Conservation (phyloP, 306 rosid genomes). For the Adenanthera pavonina region DNA sequence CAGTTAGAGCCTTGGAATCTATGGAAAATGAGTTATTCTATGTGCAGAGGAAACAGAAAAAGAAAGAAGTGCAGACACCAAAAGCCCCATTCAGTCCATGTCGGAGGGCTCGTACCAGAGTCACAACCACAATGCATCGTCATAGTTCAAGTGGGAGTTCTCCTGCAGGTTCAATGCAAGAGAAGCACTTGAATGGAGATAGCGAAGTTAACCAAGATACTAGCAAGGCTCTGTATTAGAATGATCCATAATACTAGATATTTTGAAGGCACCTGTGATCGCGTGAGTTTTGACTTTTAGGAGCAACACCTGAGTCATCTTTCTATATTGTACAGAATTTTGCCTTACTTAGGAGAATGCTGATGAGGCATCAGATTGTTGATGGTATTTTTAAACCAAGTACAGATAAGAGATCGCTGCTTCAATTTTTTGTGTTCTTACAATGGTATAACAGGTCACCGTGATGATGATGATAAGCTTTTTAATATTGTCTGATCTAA, state of each 20-base stretch:
- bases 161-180: slow-evolving; percentile 45
- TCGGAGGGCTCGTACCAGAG: slow-evolving; percentile 54
- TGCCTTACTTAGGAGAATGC: slow-evolving; percentile 10
- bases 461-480: background rate
- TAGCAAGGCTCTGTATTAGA: slow-evolving; percentile 48
- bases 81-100: slow-evolving; percentile 44
- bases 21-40: slow-evolving; percentile 61
- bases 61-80: slow-evolving; percentile 28
- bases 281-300: slow-evolving; percentile 31
- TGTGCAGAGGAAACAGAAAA: slow-evolving; percentile 48
- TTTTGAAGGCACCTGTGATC: slow-evolving; percentile 21
- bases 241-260: slow-evolving; percentile 32
- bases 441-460: background rate
- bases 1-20: slow-evolving; percentile 75
- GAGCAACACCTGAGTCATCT: slow-evolving; percentile 22
- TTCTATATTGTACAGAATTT: slow-evolving; percentile 36
- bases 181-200: slow-evolving; percentile 49
- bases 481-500: background rate
- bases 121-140: slow-evolving; percentile 46
- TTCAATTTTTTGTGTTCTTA: background rate
- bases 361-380: slow-evolving; percentile 10
- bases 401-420: background rate
- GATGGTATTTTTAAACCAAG: background rate
- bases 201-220: slow-evolving; percentile 36
- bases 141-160: slow-evolving; percentile 33